Evolutionary conservation across 768 basidiomycete species (phyloP).

Genomic region (Termitomyces sp.): DNA sequence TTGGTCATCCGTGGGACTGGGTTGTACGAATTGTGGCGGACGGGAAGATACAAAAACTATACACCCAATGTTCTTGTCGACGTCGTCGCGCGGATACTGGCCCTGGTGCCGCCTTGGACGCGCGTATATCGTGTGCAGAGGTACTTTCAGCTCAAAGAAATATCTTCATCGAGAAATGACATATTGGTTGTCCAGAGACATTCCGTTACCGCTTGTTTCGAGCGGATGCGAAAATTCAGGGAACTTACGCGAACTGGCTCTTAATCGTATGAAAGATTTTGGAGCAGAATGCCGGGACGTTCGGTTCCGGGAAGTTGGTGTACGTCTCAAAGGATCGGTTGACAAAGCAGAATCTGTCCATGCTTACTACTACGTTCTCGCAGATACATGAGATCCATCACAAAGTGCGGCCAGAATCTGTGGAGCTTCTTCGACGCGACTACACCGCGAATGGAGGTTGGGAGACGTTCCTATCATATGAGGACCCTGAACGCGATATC

Average conservation of each 20-base stretch:
- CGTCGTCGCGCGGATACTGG: constrained; percentile 93
- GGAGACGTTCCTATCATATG: constrained; percentile 99
- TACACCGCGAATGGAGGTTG: constrained; percentile 98
- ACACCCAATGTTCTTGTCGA: constrained; percentile 98
- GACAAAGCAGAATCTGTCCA: background rate
- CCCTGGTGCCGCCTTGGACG: constrained; percentile 98
- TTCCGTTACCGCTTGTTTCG: constrained; percentile 92
- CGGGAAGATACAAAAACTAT: constrained; percentile 98
- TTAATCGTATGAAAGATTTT: constrained; percentile 99
- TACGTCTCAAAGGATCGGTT: constrained; percentile 34
- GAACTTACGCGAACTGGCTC: constrained; percentile 91
- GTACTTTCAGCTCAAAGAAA: constrained; percentile 29
- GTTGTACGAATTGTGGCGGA: constrained; percentile 93
- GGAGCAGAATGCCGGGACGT: constrained; percentile 97
- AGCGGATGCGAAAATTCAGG: constrained; percentile 98
- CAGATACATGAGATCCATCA: constrained; percentile 99
- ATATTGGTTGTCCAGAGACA: constrained; percentile 58
- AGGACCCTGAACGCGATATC: constrained; percentile 96
- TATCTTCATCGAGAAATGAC: constrained; percentile 2
- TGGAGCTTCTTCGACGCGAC: constrained; percentile 92
- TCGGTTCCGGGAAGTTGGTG: constrained; percentile 96
- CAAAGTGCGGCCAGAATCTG: constrained; percentile 92
- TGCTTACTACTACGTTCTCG: constrained; percentile 7
- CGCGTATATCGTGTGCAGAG: constrained; percentile 97
- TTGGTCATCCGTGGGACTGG: constrained; percentile 97